Evolutionary conservation across 192 early-diverging fungal species (phyloP).

Genomic region (Coemansia sp.): DNA sequence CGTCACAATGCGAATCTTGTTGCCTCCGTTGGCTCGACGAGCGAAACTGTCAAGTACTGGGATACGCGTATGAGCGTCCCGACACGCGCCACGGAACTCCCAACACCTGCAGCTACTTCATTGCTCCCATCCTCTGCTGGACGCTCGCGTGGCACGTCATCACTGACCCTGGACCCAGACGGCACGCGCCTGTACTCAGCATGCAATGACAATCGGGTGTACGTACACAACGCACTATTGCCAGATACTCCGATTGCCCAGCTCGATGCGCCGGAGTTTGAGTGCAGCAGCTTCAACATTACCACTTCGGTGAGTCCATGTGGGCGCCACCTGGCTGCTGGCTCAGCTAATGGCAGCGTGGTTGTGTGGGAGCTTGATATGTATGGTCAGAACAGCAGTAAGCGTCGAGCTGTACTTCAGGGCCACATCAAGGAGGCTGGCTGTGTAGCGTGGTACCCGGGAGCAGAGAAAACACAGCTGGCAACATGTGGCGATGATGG

Average conservation of each 20-base stretch:
- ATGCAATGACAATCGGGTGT: slow-evolving; percentile 69
- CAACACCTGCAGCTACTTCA: slow-evolving; percentile 46
- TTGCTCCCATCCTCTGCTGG: slow-evolving; percentile 37
- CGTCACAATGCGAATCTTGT: slow-evolving; percentile 30
- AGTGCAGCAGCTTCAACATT: slow-evolving; percentile 71
- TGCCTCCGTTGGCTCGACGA: slow-evolving; percentile 43
- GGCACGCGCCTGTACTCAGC: slow-evolving; percentile 73
- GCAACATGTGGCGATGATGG: slow-evolving; percentile 80
- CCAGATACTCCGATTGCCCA: slow-evolving; percentile 57
- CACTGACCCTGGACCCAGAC: slow-evolving; percentile 65
- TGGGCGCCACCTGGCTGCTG: slow-evolving; percentile 70
- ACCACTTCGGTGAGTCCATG: slow-evolving; percentile 73
- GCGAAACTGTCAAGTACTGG: slow-evolving; percentile 78
- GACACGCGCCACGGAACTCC: slow-evolving; percentile 47
- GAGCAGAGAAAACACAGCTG: slow-evolving; percentile 59
- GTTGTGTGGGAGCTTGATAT: slow-evolving; percentile 76
- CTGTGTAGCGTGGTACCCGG: slow-evolving; percentile 74
- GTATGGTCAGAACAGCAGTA: slow-evolving; percentile 25
- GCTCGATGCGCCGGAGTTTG: slow-evolving; percentile 64
- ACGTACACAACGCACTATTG: slow-evolving; percentile 68
- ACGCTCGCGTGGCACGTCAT: slow-evolving; percentile 62
- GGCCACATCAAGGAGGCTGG: slow-evolving; percentile 73
- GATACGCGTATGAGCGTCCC: slow-evolving; percentile 67
- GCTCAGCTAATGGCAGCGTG: slow-evolving; percentile 66
- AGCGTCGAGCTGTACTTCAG: slow-evolving; percentile 56